A percentile compares a stretch with the other conserved stretches of the same genome.
Evolutionary conservation across 2,329 filamentous ascomycete genomes (phyloP).

Genomic region (Ceratocystis variospora): DNA sequence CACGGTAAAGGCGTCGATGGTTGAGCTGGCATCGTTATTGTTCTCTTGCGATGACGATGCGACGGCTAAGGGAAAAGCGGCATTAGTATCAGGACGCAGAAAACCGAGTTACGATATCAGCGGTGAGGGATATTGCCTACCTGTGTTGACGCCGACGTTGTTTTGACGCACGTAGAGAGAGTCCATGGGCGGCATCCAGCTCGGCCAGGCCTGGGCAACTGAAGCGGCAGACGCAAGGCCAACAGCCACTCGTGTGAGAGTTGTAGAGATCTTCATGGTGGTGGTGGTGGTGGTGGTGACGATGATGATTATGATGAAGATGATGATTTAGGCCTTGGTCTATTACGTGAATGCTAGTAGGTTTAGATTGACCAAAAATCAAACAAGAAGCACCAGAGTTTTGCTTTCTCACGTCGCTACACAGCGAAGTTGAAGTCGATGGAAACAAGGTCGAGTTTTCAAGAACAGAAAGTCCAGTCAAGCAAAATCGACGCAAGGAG

Average conservation of each 20-base stretch:
- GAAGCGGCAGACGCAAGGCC: slow-evolving; percentile 39
- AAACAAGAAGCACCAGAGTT: background rate
- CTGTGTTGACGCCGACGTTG: slow-evolving; percentile 20
- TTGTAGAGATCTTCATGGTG: slow-evolving; percentile 37
- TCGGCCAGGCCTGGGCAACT: slow-evolving; percentile 42
- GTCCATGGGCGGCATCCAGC: slow-evolving; percentile 37
- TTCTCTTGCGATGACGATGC: slow-evolving; percentile 13
- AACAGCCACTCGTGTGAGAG: slow-evolving; percentile 35
- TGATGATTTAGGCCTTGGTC: background rate
- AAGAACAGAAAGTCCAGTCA: background rate
- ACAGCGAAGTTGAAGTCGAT: slow-evolving; percentile 4
- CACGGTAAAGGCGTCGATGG: slow-evolving; percentile 6
- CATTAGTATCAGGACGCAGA: background rate
- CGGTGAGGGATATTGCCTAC: slow-evolving; percentile 10
- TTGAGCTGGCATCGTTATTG: background rate
- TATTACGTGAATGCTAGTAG: background rate
- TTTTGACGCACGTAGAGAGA: slow-evolving; percentile 39
- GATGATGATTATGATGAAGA: background rate
- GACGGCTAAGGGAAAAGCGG: slow-evolving; percentile 3
- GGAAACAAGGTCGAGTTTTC: no score
- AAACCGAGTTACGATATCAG: background rate
- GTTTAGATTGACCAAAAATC: background rate
- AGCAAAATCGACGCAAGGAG: slow-evolving; percentile 2
- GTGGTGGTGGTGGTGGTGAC: background rate
- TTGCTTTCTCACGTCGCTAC: background rate